A percentile compares a stretch with the other conserved stretches of the same genome.
Evolutionary conservation across 495 filamentous ascomycete species (phyloP).

Genomic region (Xanthoparmelia taractica): DNA sequence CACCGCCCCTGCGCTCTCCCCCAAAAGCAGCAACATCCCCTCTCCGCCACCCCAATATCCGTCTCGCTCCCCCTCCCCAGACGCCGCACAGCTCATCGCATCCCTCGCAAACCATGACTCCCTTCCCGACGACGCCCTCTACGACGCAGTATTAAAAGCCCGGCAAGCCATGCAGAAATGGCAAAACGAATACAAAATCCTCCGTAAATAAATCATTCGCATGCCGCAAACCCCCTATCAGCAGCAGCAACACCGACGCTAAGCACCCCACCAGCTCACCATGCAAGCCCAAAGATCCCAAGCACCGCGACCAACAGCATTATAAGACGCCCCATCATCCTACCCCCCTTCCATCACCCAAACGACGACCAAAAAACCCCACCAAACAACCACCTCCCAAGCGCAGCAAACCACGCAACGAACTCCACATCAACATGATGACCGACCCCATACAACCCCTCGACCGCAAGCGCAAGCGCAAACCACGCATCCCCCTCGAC

Average conservation of each 20-base stretch:
- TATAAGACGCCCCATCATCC: no score
- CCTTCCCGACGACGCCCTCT: slow-evolving; percentile 32
- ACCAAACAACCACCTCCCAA: background rate
- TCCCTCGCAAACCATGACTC: background rate
- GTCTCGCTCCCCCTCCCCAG: background rate
- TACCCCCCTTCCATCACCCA: no score
- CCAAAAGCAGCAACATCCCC: slow-evolving; percentile 27
- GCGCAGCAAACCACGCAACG: slow-evolving; percentile 38
- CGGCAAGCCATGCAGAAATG: slow-evolving; percentile 47
- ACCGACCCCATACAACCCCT: background rate
- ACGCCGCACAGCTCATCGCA: background rate
- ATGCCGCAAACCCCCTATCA: background rate
- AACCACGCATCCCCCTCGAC: slow-evolving; percentile 23
- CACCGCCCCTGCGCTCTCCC: background rate
- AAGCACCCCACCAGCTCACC: no score
- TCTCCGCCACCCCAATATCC: background rate
- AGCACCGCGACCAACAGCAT: background rate
- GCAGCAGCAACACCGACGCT: slow-evolving; percentile 7
- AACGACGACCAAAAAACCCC: background rate
- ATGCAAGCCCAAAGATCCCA: slow-evolving; percentile 18
- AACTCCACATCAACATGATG: slow-evolving; percentile 19
- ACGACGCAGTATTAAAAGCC: slow-evolving; percentile 45
- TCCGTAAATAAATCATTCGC: slow-evolving; percentile 49
- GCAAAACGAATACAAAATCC: slow-evolving; percentile 56
- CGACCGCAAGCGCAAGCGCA: slow-evolving; percentile 25